Percentiles rank a stretch among this genome's conserved stretches.
phyloP scores from a whole-genome alignment of 129 eudicot species.

The Centrapalus pauciflorus region DNA sequence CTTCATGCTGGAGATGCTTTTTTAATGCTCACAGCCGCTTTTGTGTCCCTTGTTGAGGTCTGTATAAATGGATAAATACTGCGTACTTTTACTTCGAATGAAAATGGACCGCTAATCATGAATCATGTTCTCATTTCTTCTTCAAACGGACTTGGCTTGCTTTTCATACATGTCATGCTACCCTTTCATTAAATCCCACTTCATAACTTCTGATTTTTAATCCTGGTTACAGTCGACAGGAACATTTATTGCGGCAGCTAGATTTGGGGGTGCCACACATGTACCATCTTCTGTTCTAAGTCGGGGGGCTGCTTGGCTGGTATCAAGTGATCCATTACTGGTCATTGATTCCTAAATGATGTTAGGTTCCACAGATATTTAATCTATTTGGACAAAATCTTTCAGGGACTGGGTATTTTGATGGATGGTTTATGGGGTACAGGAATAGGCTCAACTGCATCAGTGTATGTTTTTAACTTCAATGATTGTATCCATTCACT shows the following conservation, averaged over 20 bases:
- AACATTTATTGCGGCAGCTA: conserved; percentile 79
- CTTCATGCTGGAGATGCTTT: conserved; percentile 60
- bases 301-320: conserved; percentile 98
- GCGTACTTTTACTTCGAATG: background rate
- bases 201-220: background rate
- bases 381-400: background rate
- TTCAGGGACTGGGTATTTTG: conserved; percentile 77
- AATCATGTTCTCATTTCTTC: too few relatives aligned
- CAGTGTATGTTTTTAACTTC: conserved; percentile 53
- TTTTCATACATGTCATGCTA: background rate
- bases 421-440: conserved; percentile 91
- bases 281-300: conserved; percentile 76
- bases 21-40: conserved; percentile 79
- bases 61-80: background rate
- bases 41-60: conserved; percentile 89
- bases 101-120: background rate
- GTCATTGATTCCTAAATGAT: background rate
- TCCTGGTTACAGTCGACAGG: conserved; percentile 69
- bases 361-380: background rate
- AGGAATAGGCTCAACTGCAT: conserved; percentile 76
- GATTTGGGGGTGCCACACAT: conserved; percentile 89
- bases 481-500: background rate
- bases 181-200: background rate
- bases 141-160: background rate
- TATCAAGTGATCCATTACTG: conserved; percentile 25